Evolutionary conservation across 2,329 filamentous ascomycete genomes (phyloP), one percentile per base, ranked within the genome.

Genomic region (Chrysoporthe austroafricana): DNA sequence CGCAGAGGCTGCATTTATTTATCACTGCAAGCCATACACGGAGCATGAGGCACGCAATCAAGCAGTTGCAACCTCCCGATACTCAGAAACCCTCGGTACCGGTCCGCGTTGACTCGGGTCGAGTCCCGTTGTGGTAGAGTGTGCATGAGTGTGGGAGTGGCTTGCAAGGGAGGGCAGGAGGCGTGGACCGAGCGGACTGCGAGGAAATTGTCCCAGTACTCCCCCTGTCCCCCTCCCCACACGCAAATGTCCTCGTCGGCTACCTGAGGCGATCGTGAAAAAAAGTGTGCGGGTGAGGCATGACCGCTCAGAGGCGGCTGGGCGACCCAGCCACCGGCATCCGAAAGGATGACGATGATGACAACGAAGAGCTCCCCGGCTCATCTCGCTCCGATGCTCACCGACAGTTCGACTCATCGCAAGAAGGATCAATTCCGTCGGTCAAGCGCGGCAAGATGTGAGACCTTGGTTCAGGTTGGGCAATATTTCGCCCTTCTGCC

Each of bases 391-490:
- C 46, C 66, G 58, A 44, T 50, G 59, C 68, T 68, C 68, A 70
- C 68, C 68, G 68, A 70, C 68, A 70, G 18, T 70, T 67, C 42
- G 56, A 63, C 43, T 65, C 54, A 42, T 59, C 58, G 61, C 34
- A 42, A 21, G 39, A 67, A 67, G 59, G 62, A 64, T 57, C 58
- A 68, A 62, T 63, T 61, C 48, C 62, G 68, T 65, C 46, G 60
- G 43, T 57, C 46, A 14, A 26, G 42, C 63, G 57, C 39, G 54
- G n/a, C 63, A 58, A 54, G 58, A 36, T 54, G 46, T 70, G 65
- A 70, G 66, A 70, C 68, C 63, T 68, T 69, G 68, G 60, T 62
- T 58, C 62, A 63, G 43, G 52, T 63, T 66, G 62, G 59, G 62
- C 65, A 64, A 65, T 59, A 59, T 46, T 54, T 42, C 63, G 62